Evolutionary conservation across 768 basidiomycete species (phyloP).

Genomic region (Vishniacozyma victoriae): DNA sequence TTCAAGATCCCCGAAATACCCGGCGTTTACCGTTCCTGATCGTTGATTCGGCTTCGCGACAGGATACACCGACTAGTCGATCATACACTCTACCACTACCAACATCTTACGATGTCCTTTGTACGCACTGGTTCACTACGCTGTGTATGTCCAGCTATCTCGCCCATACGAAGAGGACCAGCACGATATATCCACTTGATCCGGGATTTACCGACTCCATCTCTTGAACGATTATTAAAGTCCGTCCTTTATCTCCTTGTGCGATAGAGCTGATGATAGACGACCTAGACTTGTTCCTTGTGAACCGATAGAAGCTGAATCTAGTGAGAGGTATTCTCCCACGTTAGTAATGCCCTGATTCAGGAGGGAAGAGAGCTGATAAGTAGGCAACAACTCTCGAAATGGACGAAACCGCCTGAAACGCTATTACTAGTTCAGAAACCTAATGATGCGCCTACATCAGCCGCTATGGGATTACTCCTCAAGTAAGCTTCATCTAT

Average conservation of each 20-base stretch:
- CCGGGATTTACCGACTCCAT: conserved; percentile 16
- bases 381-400: conserved; percentile 24
- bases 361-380: neutral
- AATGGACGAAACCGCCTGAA: conserved; percentile 25
- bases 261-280: conserved; percentile 1
- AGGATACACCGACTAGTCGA: too few relatives aligned
- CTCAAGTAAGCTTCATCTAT: conserved; percentile 18
- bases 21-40: too few relatives aligned
- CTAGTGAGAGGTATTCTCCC: too few relatives aligned
- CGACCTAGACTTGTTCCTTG: conserved; percentile 18
- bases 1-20: too few relatives aligned
- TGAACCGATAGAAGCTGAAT: conserved; percentile 11
- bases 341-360: too few relatives aligned
- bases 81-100: too few relatives aligned
- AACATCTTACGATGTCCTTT: too few relatives aligned
- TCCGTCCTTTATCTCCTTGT: neutral
- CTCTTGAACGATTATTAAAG: conserved; percentile 8
- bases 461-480: conserved; percentile 27
- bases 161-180: too few relatives aligned
- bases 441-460: conserved; percentile 39
- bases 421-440: conserved; percentile 48
- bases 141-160: too few relatives aligned
- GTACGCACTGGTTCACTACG: too few relatives aligned
- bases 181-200: conserved; percentile 14
- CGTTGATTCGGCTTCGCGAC: too few relatives aligned